A percentile compares a stretch with the other conserved stretches of the same genome.
Evolutionary conservation across 164 flowering plant species (phyloP).

Genomic region (Hamamelis virginiana): DNA sequence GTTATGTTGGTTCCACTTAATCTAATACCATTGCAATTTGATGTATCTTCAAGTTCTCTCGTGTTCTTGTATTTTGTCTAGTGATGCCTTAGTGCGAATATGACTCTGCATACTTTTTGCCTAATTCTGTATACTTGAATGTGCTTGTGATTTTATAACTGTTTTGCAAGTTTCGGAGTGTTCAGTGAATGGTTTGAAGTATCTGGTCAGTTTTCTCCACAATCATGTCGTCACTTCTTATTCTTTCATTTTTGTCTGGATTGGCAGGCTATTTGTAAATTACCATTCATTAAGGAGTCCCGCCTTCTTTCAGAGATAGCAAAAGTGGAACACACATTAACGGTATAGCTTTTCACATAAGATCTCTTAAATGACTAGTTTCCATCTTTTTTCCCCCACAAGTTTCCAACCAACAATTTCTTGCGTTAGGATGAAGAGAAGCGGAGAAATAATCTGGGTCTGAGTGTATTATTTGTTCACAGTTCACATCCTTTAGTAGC

Average conservation of each 20-base stretch:
- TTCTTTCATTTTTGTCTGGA: not conserved
- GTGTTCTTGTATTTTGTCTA: no score
- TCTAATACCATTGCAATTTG: no score
- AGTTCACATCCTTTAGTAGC: slow-evolving; percentile 37
- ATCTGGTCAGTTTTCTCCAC: not conserved
- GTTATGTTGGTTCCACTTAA: no score
- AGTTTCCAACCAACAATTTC: not conserved
- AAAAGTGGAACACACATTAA: slow-evolving; percentile 47
- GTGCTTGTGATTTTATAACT: no score
- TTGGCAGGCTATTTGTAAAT: slow-evolving; percentile 45
- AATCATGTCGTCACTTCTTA: not conserved
- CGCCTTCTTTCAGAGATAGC: slow-evolving; percentile 53
- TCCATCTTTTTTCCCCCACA: slow-evolving; percentile 6
- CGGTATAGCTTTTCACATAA: slow-evolving; percentile 26
- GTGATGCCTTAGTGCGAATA: no score
- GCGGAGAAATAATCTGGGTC: slow-evolving; percentile 40
- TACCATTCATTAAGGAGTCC: slow-evolving; percentile 57
- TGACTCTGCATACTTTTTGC: no score
- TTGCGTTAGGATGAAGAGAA: slow-evolving; percentile 47
- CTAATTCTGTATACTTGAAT: no score
- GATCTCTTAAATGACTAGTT: not conserved
- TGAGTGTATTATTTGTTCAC: slow-evolving; percentile 40
- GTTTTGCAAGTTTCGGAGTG: no score
- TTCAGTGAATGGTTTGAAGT: not conserved
- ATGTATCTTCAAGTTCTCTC: no score